A percentile compares a stretch with the other conserved stretches of the same genome.
Evolutionary conservation across 768 basidiomycete species (phyloP).

Genomic region (Boletus rex-veris): DNA sequence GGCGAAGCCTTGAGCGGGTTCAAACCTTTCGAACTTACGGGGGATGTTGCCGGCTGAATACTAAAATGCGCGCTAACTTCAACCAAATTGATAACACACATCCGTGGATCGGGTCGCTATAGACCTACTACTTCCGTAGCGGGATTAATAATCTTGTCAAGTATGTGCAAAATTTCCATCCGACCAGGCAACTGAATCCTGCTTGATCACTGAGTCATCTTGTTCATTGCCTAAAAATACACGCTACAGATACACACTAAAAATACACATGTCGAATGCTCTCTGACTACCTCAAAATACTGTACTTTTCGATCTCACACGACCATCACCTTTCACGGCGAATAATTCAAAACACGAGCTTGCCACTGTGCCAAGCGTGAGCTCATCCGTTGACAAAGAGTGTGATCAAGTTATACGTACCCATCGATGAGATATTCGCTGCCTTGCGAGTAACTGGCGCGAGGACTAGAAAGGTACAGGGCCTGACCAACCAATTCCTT

Average conservation of each 20-base stretch:
- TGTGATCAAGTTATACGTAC: slow-evolving; percentile 29
- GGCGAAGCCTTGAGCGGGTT: too few relatives aligned
- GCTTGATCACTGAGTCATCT: too few relatives aligned
- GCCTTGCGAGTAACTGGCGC: slow-evolving; percentile 57
- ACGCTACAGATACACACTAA: neutral
- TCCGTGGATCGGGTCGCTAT: too few relatives aligned
- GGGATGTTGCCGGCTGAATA: too few relatives aligned
- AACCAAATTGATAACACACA: too few relatives aligned
- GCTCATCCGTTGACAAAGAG: rapidly evolving
- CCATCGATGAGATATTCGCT: slow-evolving; percentile 56
- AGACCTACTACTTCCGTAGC: too few relatives aligned
- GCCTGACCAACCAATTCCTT: slow-evolving; percentile 56
- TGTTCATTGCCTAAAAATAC: neutral
- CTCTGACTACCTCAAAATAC: too few relatives aligned
- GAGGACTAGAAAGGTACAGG: slow-evolving; percentile 49
- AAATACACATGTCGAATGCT: neutral
- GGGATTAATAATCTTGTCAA: too few relatives aligned
- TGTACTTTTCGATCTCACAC: neutral
- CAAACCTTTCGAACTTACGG: too few relatives aligned
- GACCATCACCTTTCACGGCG: neutral
- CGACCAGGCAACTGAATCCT: too few relatives aligned
- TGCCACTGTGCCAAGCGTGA: slow-evolving; percentile 14
- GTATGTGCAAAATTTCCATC: too few relatives aligned
- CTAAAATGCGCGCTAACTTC: too few relatives aligned
- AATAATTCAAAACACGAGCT: slow-evolving; percentile 28